Evolutionary conservation across 108 stramenopile genomes (phyloP).

Genomic region (Nitzschia putrida): DNA sequence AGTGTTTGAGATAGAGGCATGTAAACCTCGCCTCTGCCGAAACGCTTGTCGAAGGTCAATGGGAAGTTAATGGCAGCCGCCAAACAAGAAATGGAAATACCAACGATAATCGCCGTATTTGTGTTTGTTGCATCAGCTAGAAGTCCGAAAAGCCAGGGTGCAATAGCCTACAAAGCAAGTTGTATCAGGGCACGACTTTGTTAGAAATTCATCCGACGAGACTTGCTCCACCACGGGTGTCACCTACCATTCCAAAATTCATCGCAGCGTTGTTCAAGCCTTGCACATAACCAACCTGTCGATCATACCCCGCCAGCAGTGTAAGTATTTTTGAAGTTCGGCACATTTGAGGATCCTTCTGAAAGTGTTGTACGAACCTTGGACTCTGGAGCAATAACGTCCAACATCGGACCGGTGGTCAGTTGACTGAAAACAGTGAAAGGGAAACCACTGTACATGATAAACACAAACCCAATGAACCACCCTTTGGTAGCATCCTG

Average conservation of each 20-base stretch:
- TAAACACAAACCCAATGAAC: slow-evolving; percentile 47
- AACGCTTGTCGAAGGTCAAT: slow-evolving; percentile 33
- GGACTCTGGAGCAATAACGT: slow-evolving; percentile 47
- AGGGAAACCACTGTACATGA: slow-evolving; percentile 56
- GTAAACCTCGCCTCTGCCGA: slow-evolving; percentile 28
- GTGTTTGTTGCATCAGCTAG: slow-evolving; percentile 47
- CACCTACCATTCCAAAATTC: slow-evolving; percentile 50
- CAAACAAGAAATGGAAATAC: slow-evolving; percentile 39
- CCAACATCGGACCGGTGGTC: slow-evolving; percentile 60
- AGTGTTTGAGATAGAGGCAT: slow-evolving; percentile 18
- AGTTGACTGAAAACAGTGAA: slow-evolving; percentile 59
- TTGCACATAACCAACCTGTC: slow-evolving; percentile 47
- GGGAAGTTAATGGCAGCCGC: slow-evolving; percentile 48
- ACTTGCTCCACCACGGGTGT: not conserved
- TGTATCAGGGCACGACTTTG: not conserved
- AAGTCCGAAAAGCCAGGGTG: slow-evolving; percentile 56
- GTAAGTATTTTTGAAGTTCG: not conserved
- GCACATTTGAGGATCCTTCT: not conserved
- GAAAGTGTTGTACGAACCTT: slow-evolving; percentile 6
- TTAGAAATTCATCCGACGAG: not conserved
- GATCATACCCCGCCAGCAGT: not conserved
- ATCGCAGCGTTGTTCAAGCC: slow-evolving; percentile 54
- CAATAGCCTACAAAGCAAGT: slow-evolving; percentile 24
- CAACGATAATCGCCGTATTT: slow-evolving; percentile 34
- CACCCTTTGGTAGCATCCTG: slow-evolving; percentile 29